Evolutionary conservation across 768 basidiomycete species (phyloP).

Genomic region (Tricholoma flavovirens): DNA sequence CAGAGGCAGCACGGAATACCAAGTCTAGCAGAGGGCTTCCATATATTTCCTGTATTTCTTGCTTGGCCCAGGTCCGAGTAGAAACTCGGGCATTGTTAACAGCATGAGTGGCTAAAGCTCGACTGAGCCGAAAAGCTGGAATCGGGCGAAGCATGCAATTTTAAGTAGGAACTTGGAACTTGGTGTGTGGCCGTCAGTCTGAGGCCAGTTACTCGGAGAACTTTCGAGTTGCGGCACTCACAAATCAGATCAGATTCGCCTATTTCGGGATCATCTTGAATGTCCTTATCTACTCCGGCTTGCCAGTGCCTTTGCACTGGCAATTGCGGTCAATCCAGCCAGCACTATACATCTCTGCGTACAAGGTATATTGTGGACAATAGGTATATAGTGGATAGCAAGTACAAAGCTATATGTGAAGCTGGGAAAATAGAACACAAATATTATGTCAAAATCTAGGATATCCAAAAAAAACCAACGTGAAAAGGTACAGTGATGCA

Average conservation of each 20-base stretch:
- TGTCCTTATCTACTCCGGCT: too few relatives aligned
- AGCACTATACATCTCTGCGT: background rate
- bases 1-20: constrained; percentile 76
- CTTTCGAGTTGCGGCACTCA: too few relatives aligned
- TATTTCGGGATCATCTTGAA: too few relatives aligned
- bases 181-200: background rate
- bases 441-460: background rate
- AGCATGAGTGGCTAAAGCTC: constrained; percentile 63
- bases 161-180: background rate
- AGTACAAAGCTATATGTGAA: background rate
- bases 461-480: background rate
- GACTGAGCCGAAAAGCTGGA: constrained; percentile 25
- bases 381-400: background rate
- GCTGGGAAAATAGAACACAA: background rate
- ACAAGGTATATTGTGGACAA: background rate
- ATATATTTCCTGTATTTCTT: constrained; percentile 82
- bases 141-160: constrained; percentile 34
- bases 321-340: too few relatives aligned
- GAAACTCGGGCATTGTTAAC: constrained; percentile 21
- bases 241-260: too few relatives aligned
- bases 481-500: background rate
- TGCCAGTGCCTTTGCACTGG: too few relatives aligned
- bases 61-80: constrained; percentile 66
- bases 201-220: too few relatives aligned
- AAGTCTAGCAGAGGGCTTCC: constrained; percentile 83